Percentiles rank a stretch among this genome's conserved stretches.
phyloP scores from a whole-genome alignment of 139 green algal species.

The Raphidocelis subcapitata region DNA sequence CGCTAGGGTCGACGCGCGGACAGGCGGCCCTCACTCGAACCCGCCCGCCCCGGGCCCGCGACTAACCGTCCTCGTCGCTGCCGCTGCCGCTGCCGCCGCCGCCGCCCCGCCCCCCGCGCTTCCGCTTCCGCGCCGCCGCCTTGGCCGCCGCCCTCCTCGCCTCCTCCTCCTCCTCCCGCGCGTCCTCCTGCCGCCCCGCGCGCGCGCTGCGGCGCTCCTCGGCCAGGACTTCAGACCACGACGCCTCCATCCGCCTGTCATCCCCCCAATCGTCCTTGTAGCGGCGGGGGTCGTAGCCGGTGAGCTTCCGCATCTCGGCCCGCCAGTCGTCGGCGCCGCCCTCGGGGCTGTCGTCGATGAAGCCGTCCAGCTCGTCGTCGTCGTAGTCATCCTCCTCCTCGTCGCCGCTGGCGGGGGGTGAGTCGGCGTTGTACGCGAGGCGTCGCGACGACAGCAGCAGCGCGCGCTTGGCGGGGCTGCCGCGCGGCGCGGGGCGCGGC shows the following conservation, averaged over 20 bases:
- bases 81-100: too few relatives aligned
- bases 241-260: conserved; percentile 26
- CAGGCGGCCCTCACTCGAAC: too few relatives aligned
- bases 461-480: too few relatives aligned
- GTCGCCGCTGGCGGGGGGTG: neutral
- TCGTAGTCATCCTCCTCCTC: conserved; percentile 17
- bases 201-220: conserved; percentile 23
- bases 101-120: neutral
- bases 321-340: conserved; percentile 7
- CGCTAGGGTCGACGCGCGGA: too few relatives aligned
- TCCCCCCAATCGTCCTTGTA: conserved; percentile 16
- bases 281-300: conserved; percentile 13
- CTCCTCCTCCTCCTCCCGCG: conserved; percentile 17
- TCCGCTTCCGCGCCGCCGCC: neutral
- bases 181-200: conserved; percentile 16
- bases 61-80: too few relatives aligned
- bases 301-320: neutral
- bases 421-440: neutral
- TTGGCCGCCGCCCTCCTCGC: conserved; percentile 18
- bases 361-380: conserved; percentile 6
- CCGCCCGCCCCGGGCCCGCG: too few relatives aligned
- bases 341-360: conserved; percentile 16
- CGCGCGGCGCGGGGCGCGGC: too few relatives aligned
- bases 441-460: too few relatives aligned
- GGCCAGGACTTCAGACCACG: conserved; percentile 4